A percentile compares a stretch with the other conserved stretches of the same genome.
phyloP scores from a whole-genome alignment of 352 stramenopile genomes.

The Globisporangium radiosum region DNA sequence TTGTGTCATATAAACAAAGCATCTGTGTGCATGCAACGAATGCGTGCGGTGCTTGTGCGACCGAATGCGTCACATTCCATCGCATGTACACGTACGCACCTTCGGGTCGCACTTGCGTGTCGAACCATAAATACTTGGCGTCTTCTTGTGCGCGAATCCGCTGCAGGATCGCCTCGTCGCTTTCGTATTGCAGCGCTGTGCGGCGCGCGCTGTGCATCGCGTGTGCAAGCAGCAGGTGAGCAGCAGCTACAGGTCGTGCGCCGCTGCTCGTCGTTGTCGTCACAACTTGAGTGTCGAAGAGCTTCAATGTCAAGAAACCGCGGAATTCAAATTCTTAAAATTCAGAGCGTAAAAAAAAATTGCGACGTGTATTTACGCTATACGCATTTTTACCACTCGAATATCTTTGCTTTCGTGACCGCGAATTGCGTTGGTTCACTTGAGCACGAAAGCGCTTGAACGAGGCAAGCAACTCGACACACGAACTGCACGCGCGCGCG shows the following conservation, averaged over 20 bases:
- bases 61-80: not conserved
- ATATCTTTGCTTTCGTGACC: slow-evolving; percentile 1
- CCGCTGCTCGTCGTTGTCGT: not conserved
- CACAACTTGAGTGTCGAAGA: not conserved
- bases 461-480: not conserved
- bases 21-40: not conserved
- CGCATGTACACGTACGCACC: slow-evolving; percentile 19
- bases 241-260: no score
- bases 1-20: not conserved
- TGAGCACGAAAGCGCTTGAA: not conserved
- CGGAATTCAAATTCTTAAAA: slow-evolving; percentile 2
- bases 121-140: slow-evolving; percentile 61
- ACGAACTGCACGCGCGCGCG: not conserved
- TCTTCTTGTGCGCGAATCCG: slow-evolving; percentile 11
- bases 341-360: not conserved
- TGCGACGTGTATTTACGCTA: not conserved
- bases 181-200: slow-evolving; percentile 19
- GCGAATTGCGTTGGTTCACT: not conserved
- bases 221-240: not conserved
- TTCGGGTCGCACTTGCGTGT: slow-evolving; percentile 43
- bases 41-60: not conserved
- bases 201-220: slow-evolving; percentile 4
- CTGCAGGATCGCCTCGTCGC: slow-evolving; percentile 9
- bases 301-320: not conserved
- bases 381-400: not conserved